Evolutionary conservation across 371 early-diverging fungal species (phyloP).

Genomic region (Globomyces sp.): DNA sequence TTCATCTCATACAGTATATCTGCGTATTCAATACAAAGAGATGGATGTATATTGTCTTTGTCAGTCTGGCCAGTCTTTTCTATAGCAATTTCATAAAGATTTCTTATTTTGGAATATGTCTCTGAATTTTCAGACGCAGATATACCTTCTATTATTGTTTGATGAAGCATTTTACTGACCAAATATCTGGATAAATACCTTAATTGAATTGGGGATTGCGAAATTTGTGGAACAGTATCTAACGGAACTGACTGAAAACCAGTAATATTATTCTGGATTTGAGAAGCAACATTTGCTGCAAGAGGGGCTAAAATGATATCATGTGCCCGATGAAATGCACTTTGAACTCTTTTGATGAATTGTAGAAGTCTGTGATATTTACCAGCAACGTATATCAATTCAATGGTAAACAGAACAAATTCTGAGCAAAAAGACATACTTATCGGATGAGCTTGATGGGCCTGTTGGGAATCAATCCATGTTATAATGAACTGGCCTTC

Average conservation of each 20-base stretch:
- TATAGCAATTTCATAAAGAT: background rate
- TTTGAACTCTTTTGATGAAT: constrained; percentile 16
- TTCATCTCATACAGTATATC: background rate
- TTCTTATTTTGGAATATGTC: background rate
- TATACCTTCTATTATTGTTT: background rate
- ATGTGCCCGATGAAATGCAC: background rate
- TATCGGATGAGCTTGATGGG: constrained; percentile 16
- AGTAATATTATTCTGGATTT: background rate
- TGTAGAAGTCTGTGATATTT: constrained; percentile 26
- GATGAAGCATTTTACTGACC: background rate
- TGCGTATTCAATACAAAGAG: background rate
- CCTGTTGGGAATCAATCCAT: constrained; percentile 26
- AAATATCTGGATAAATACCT: background rate
- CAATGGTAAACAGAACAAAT: constrained; percentile 27
- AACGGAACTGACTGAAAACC: background rate
- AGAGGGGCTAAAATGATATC: background rate
- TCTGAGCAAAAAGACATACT: constrained; percentile 22
- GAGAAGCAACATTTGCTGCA: background rate
- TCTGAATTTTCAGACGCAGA: background rate
- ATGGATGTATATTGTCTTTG: background rate
- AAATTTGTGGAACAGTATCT: background rate
- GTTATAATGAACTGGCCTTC: constrained; percentile 22
- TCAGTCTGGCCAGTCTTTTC: background rate
- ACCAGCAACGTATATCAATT: constrained; percentile 21
- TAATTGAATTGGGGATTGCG: background rate